A percentile compares a stretch with the other conserved stretches of the same genome.
Conservation (phyloP, 2,329 filamentous ascomycete genomes). For the Aspergillus sp. region DNA sequence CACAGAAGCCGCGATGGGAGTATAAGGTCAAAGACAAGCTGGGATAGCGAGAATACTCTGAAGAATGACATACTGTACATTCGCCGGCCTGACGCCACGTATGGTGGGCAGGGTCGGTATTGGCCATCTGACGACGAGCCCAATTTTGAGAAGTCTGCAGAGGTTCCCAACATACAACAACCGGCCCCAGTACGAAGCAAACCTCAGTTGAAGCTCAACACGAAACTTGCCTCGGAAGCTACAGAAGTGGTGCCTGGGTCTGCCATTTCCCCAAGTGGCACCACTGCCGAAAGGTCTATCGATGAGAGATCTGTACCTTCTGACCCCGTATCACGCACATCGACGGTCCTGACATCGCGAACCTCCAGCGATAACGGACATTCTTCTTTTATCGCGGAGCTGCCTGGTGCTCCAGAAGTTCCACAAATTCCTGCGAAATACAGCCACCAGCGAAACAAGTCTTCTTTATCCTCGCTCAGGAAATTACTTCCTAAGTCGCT, state of each 20-base stretch:
- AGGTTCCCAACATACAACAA: slow-evolving; percentile 24
- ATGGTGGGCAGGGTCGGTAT: slow-evolving; percentile 16
- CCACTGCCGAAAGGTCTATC: neutral
- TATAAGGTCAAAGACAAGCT: slow-evolving; percentile 25
- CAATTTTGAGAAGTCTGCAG: slow-evolving; percentile 19
- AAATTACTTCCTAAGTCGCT: slow-evolving; percentile 27
- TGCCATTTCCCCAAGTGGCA: slow-evolving; percentile 18
- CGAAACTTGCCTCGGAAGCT: slow-evolving; percentile 18
- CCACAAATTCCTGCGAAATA: slow-evolving; percentile 10
- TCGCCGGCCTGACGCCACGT: slow-evolving; percentile 26
- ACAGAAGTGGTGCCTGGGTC: slow-evolving; percentile 24
- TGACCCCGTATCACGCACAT: slow-evolving; percentile 20
- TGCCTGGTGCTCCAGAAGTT: slow-evolving; percentile 16
- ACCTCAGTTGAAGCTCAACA: slow-evolving; percentile 25
- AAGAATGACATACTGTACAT: slow-evolving; percentile 32
- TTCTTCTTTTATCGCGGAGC: slow-evolving; percentile 12
- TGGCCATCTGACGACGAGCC: slow-evolving; percentile 13
- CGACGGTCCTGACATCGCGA: slow-evolving; percentile 20
- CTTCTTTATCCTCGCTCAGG: slow-evolving; percentile 27
- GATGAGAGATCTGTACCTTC: neutral
- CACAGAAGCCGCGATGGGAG: slow-evolving; percentile 18
- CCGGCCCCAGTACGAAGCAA: slow-evolving; percentile 21
- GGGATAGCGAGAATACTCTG: slow-evolving; percentile 29
- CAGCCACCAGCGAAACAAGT: slow-evolving; percentile 24
- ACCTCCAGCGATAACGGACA: slow-evolving; percentile 13